Conservation (phyloP, 441 rosid species). For the Pelargonium australe region DNA sequence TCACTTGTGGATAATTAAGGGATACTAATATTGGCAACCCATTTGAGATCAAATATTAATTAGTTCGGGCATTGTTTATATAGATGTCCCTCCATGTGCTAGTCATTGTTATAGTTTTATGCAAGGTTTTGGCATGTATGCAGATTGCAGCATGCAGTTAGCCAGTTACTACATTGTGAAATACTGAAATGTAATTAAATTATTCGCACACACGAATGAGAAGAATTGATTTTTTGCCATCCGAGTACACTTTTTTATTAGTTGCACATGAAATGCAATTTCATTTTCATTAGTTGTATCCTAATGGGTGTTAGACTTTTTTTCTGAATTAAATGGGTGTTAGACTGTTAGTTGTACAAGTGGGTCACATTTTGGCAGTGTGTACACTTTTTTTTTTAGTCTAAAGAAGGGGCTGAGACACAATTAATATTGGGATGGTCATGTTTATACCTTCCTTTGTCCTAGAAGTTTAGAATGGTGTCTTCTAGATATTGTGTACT, state of each 20-base stretch:
- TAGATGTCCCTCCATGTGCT: neutral
- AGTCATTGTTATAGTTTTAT: neutral
- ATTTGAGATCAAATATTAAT: neutral
- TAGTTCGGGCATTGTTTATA: neutral
- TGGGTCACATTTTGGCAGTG: neutral
- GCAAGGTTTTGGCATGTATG: neutral
- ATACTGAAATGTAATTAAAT: neutral
- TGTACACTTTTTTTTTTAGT: no score
- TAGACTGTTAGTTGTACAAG: neutral
- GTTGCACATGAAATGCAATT: no score
- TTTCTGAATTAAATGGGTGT: no score
- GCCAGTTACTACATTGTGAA: neutral
- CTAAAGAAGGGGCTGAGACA: neutral
- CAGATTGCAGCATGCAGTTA: neutral
- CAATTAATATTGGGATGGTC: neutral
- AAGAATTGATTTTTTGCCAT: neutral
- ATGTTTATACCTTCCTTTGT: neutral
- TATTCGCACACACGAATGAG: neutral
- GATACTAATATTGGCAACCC: neutral
- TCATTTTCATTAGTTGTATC: neutral
- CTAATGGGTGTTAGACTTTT: no score
- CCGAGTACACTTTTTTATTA: no score
- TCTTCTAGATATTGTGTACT: neutral
- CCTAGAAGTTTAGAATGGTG: neutral
- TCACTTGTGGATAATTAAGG: constrained; percentile 35